phyloP scores from a whole-genome alignment of 805 yeast species.

The Kodamaea sagamina region DNA sequence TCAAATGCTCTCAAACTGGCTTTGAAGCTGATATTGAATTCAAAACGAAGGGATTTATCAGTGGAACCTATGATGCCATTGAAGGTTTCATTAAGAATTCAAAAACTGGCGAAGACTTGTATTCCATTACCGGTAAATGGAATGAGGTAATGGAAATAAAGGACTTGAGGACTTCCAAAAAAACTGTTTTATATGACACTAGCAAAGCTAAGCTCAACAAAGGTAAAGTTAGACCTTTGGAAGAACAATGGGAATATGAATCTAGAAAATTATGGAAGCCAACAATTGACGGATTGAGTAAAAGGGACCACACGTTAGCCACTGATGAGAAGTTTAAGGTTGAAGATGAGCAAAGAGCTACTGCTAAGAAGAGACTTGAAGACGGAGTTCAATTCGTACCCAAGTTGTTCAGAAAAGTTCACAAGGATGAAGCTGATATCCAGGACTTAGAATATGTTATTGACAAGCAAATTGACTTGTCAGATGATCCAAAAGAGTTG shows the following conservation, averaged over 20 bases:
- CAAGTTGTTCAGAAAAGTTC: constrained; percentile 60
- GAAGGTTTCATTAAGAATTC: constrained; percentile 62
- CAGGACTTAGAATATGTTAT: constrained; percentile 64
- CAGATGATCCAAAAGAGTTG: constrained; percentile 52
- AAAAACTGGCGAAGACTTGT: constrained; percentile 55
- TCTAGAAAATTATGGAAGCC: constrained; percentile 81
- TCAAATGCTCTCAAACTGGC: constrained; percentile 61
- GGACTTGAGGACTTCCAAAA: constrained; percentile 45
- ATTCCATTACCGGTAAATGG: constrained; percentile 88
- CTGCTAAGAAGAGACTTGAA: constrained; percentile 72
- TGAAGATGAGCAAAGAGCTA: constrained; percentile 80
- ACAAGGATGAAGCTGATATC: constrained; percentile 20
- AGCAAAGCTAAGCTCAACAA: constrained; percentile 48
- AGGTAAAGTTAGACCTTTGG: constrained; percentile 76
- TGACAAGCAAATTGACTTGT: constrained; percentile 57
- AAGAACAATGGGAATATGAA: constrained; percentile 80
- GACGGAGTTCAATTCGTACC: constrained; percentile 83
- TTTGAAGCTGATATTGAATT: constrained; percentile 83
- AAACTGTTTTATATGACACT: constrained; percentile 49
- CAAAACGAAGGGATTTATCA: constrained; percentile 90
- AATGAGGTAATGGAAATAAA: constrained; percentile 78
- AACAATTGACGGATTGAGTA: constrained; percentile 78
- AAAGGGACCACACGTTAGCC: constrained; percentile 77
- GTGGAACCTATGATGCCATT: constrained; percentile 89
- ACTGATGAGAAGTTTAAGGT: constrained; percentile 86